A percentile compares a stretch with the other conserved stretches of the same genome.
These are phyloP conservation scores for Pythium sp. DNA, from an alignment of 352 stramenopile species.

Conservation along the genomic window DNA sequence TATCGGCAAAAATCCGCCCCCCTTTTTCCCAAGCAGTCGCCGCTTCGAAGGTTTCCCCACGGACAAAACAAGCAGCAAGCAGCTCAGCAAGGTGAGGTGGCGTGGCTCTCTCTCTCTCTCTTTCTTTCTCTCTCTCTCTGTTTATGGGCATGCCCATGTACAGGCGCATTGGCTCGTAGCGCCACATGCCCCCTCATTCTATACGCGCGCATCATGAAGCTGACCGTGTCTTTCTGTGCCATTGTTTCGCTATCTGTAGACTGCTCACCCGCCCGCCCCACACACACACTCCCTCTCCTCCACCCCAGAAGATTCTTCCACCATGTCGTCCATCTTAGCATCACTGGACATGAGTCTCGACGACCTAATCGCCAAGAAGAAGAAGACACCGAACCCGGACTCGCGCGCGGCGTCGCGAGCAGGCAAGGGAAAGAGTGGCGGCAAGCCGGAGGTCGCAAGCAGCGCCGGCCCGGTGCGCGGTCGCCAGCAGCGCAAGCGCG, in stretches of 20 bases:
- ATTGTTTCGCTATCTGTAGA: not conserved
- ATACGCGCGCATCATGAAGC: too few relatives aligned
- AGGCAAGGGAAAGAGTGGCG: conserved; percentile 11
- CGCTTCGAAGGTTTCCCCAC: too few relatives aligned
- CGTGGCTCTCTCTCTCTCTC: too few relatives aligned
- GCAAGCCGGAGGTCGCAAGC: conserved; percentile 20
- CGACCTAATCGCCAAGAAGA: conserved; percentile 79
- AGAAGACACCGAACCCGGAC: conserved; percentile 48
- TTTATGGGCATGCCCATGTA: too few relatives aligned
- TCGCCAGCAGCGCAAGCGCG: conserved; percentile 18
- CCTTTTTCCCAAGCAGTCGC: too few relatives aligned
- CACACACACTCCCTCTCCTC: not conserved
- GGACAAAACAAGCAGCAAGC: too few relatives aligned
- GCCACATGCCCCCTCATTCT: too few relatives aligned
- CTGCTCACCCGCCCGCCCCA: not conserved
- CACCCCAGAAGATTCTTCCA: conserved; percentile 11
- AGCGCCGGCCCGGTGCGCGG: conserved; percentile 43
- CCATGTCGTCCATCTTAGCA: conserved; percentile 76
- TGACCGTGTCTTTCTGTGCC: too few relatives aligned
- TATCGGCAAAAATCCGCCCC: too few relatives aligned
- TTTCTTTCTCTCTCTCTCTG: too few relatives aligned
- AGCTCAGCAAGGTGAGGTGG: too few relatives aligned
- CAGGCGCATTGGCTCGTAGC: too few relatives aligned
- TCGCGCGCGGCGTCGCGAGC: conserved; percentile 42
- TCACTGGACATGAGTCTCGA: conserved; percentile 86